Conservation (phyloP, 2,329 filamentous ascomycete species). For the Arthroderma sp. region DNA sequence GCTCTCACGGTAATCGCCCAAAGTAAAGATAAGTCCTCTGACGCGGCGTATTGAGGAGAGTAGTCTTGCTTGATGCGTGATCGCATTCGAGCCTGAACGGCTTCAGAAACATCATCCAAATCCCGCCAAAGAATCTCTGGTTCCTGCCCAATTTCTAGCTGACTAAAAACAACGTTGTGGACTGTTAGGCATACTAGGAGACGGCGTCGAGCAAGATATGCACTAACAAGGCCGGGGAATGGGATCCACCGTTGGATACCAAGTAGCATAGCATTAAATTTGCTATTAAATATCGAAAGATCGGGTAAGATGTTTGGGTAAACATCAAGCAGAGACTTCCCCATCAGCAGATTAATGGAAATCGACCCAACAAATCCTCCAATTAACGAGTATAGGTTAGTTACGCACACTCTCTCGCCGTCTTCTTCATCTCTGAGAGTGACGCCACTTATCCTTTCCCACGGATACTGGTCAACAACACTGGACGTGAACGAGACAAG, state of each 20-base stretch:
- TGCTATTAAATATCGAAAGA: constrained; percentile 44
- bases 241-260: constrained; percentile 47
- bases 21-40: constrained; percentile 38
- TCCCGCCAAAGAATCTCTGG: constrained; percentile 36
- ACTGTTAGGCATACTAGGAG: constrained; percentile 31
- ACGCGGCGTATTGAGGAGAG: constrained; percentile 27
- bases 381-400: constrained; percentile 41
- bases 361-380: constrained; percentile 46
- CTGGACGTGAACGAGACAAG: constrained; percentile 49
- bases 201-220: constrained; percentile 37
- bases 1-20: constrained; percentile 46
- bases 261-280: constrained; percentile 42
- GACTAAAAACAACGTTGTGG: constrained; percentile 34
- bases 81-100: constrained; percentile 33
- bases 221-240: constrained; percentile 38
- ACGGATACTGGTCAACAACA: constrained; percentile 48
- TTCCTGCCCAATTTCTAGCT: constrained; percentile 32
- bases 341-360: constrained; percentile 40
- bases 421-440: constrained; percentile 31
- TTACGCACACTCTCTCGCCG: constrained; percentile 37
- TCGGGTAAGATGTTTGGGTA: constrained; percentile 44
- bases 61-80: constrained; percentile 30
- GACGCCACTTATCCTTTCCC: constrained; percentile 46
- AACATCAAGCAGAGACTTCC: constrained; percentile 40
- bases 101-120: constrained; percentile 38